These are phyloP conservation scores for Boechera retrofracta DNA, from an alignment of 345 rosid species.

Conservation along the genomic window DNA sequence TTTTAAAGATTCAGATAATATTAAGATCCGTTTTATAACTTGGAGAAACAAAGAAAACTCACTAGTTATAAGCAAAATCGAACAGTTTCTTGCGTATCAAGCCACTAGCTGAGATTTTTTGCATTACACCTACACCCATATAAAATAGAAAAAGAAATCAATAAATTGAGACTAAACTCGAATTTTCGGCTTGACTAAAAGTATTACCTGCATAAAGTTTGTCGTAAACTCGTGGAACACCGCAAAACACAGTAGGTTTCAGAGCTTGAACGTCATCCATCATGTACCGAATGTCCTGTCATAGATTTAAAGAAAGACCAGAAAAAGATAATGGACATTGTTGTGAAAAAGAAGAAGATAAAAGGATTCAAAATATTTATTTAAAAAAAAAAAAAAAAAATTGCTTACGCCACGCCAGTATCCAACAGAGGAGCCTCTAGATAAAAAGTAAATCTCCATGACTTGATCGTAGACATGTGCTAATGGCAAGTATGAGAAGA, in stretches of 20 bases:
- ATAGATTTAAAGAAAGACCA: background rate
- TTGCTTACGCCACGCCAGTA: slow-evolving; percentile 85
- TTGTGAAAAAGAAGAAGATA: slow-evolving; percentile 1
- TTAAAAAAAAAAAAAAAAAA: background rate
- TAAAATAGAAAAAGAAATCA: background rate
- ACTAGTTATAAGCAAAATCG: slow-evolving; percentile 83
- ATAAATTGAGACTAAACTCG: background rate
- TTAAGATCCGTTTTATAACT: background rate
- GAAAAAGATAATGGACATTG: background rate
- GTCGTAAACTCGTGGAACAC: slow-evolving; percentile 92
- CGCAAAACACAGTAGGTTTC: slow-evolving; percentile 82
- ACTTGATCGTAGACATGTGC: slow-evolving; percentile 93
- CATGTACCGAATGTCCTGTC: slow-evolving; percentile 73
- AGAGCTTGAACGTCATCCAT: slow-evolving; percentile 87
- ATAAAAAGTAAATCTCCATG: slow-evolving; percentile 77
- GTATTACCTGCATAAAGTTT: slow-evolving; percentile 70
- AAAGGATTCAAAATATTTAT: background rate
- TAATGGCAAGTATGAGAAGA: slow-evolving; percentile 92
- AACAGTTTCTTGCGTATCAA: slow-evolving; percentile 65
- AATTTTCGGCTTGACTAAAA: background rate
- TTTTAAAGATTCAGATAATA: background rate
- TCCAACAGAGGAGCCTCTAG: slow-evolving; percentile 81
- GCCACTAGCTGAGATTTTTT: slow-evolving; percentile 73
- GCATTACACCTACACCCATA: slow-evolving; percentile 64
- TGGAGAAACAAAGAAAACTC: slow-evolving; percentile 45